phyloP scores from a whole-genome alignment of 2,329 filamentous ascomycete species.

The Pseudofabraea citricarpa region DNA sequence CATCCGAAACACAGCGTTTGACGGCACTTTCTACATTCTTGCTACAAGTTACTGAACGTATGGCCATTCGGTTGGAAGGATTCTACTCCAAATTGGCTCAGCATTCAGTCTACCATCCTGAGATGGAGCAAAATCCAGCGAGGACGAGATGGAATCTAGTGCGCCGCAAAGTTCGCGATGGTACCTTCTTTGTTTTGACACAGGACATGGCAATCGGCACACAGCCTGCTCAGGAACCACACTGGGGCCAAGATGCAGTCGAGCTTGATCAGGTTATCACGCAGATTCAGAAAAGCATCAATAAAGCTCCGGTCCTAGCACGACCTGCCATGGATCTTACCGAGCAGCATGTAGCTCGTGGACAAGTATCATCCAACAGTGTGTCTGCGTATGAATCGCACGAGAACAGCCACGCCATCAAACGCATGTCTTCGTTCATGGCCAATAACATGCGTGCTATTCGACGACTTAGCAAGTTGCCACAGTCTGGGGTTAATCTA shows the following conservation, averaged over 20 bases:
- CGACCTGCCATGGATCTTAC: constrained; percentile 30
- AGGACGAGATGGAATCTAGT: constrained; percentile 48
- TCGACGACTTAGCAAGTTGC: constrained; percentile 36
- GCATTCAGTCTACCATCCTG: constrained; percentile 44
- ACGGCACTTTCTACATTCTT: constrained; percentile 37
- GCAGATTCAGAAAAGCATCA: constrained; percentile 35
- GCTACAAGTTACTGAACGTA: constrained; percentile 46
- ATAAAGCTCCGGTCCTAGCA: constrained; percentile 15
- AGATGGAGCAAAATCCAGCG: constrained; percentile 47
- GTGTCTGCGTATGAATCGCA: constrained; percentile 36
- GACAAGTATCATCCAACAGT: constrained; percentile 24
- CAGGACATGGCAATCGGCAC: constrained; percentile 30
- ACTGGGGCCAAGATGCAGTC: constrained; percentile 29
- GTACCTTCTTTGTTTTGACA: constrained; percentile 46
- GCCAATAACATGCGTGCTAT: constrained; percentile 38
- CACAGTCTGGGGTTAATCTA: constrained; percentile 14
- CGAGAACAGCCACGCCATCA: constrained; percentile 36
- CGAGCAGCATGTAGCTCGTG: constrained; percentile 35
- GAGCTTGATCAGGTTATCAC: constrained; percentile 41
- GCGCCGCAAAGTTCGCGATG: constrained; percentile 41
- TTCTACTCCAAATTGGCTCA: constrained; percentile 47
- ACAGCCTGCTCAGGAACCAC: constrained; percentile 18
- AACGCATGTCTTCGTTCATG: constrained; percentile 40
- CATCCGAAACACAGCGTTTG: constrained; percentile 33
- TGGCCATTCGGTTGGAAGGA: constrained; percentile 44